Conservation (phyloP, 805 yeast genomes). For the Wickerhamomyces queroliae region DNA sequence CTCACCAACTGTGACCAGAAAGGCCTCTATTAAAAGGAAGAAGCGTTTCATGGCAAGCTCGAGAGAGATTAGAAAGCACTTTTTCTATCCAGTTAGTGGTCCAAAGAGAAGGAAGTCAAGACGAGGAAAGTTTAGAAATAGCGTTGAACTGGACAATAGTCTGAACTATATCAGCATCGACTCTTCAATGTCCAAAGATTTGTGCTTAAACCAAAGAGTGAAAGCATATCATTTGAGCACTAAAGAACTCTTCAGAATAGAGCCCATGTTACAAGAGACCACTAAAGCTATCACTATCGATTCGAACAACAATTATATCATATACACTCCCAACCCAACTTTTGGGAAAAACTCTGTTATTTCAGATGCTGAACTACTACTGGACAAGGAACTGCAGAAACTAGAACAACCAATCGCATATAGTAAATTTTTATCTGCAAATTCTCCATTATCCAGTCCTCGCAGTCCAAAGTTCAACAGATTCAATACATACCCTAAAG, state of each 20-base stretch:
- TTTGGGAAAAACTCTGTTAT: slow-evolving; percentile 13
- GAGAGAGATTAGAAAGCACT: slow-evolving; percentile 13
- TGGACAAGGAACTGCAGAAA: slow-evolving; percentile 17
- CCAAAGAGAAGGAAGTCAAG: slow-evolving; percentile 17
- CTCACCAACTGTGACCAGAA: slow-evolving; percentile 11
- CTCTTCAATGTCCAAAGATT: slow-evolving; percentile 16
- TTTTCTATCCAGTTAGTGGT: slow-evolving; percentile 19
- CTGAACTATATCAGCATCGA: slow-evolving; percentile 19
- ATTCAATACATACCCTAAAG: slow-evolving; percentile 11
- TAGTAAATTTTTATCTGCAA: neutral
- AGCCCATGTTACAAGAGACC: slow-evolving; percentile 8
- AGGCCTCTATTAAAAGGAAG: slow-evolving; percentile 9
- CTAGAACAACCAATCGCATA: slow-evolving; percentile 11
- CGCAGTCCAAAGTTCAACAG: slow-evolving; percentile 9
- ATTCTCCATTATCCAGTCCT: slow-evolving; percentile 8
- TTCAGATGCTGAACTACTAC: slow-evolving; percentile 16
- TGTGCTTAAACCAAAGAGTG: slow-evolving; percentile 15
- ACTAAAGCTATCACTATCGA: slow-evolving; percentile 19
- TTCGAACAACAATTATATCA: slow-evolving; percentile 19
- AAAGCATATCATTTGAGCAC: slow-evolving; percentile 5
- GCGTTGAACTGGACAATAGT: slow-evolving; percentile 15
- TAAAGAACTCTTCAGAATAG: slow-evolving; percentile 7
- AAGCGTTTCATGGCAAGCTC: slow-evolving; percentile 18
- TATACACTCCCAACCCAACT: slow-evolving; percentile 20
- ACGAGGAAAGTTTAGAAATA: slow-evolving; percentile 20